A percentile compares a stretch with the other conserved stretches of the same genome.
These are phyloP conservation scores for Cucurbita ficifolia DNA, from an alignment of 306 rosid genomes.

Conservation along the genomic window DNA sequence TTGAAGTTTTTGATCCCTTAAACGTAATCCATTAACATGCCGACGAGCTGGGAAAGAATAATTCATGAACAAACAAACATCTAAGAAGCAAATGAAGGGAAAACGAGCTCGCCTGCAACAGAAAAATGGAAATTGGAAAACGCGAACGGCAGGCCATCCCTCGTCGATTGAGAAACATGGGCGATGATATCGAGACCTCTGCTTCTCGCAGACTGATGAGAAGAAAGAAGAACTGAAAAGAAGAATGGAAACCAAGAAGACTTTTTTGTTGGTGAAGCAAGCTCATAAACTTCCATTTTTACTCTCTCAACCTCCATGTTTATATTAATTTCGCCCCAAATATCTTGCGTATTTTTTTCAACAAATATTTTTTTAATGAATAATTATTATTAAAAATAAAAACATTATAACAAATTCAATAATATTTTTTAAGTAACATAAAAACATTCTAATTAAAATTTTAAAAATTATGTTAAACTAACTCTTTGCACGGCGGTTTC, in stretches of 20 bases:
- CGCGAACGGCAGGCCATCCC: constrained; percentile 20
- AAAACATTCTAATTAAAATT: too few relatives aligned
- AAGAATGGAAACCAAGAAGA: not conserved
- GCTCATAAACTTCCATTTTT: not conserved
- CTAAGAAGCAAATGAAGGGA: not conserved
- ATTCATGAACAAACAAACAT: not conserved
- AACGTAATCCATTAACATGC: not conserved
- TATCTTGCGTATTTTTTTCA: not conserved
- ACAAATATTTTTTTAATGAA: too few relatives aligned
- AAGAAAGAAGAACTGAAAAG: not conserved
- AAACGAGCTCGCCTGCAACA: constrained; percentile 31
- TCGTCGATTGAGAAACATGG: not conserved
- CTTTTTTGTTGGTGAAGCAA: not conserved
- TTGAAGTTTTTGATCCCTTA: not conserved
- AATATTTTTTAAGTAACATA: too few relatives aligned
- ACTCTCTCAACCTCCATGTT: not conserved
- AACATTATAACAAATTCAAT: too few relatives aligned
- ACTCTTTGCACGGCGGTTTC: too few relatives aligned
- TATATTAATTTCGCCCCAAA: not conserved
- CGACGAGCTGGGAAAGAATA: not conserved
- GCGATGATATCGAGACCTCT: not conserved
- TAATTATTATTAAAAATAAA: too few relatives aligned
- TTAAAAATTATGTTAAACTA: too few relatives aligned
- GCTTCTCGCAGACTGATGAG: not conserved
- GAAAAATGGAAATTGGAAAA: constrained; percentile 14